These are phyloP conservation scores for Warburgia ugandensis DNA, from an alignment of 164 flowering plant species.

Conservation along the genomic window DNA sequence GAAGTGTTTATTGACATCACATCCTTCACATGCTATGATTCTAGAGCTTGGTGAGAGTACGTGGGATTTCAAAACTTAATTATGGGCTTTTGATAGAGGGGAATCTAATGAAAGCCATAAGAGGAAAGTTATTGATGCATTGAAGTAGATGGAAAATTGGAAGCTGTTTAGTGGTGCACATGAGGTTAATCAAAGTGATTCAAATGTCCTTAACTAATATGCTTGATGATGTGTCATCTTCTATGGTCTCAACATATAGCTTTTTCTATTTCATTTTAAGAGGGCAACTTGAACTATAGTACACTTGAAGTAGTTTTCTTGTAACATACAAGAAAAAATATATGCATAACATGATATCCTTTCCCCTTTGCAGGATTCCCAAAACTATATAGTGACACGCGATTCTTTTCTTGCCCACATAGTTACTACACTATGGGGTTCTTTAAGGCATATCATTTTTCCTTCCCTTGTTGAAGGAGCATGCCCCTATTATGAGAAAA, in stretches of 20 bases:
- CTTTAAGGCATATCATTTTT: constrained; percentile 82
- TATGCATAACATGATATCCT: no score
- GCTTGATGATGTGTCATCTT: neutral
- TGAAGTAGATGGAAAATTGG: constrained; percentile 90
- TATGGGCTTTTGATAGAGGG: constrained; percentile 73
- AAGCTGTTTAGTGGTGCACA: constrained; percentile 65
- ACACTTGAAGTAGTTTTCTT: no score
- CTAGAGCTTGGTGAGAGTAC: constrained; percentile 95
- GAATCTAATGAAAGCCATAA: constrained; percentile 76
- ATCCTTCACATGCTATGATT: constrained; percentile 6
- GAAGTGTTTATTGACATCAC: neutral
- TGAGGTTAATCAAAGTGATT: no score
- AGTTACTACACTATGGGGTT: constrained; percentile 89
- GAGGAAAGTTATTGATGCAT: constrained; percentile 71
- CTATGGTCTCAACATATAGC: no score
- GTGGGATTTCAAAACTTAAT: constrained; percentile 80
- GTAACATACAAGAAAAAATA: no score
- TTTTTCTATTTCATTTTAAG: no score
- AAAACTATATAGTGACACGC: constrained; percentile 90
- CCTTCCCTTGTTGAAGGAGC: constrained; percentile 92
- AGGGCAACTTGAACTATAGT: no score
- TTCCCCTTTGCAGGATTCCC: constrained; percentile 49
- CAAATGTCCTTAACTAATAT: no score
- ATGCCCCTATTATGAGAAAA: constrained; percentile 79
- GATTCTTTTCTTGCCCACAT: constrained; percentile 94